These are phyloP conservation scores for Trichoderma cornu-damae DNA, from an alignment of 2,329 filamentous ascomycete species.

Conservation along the genomic window DNA sequence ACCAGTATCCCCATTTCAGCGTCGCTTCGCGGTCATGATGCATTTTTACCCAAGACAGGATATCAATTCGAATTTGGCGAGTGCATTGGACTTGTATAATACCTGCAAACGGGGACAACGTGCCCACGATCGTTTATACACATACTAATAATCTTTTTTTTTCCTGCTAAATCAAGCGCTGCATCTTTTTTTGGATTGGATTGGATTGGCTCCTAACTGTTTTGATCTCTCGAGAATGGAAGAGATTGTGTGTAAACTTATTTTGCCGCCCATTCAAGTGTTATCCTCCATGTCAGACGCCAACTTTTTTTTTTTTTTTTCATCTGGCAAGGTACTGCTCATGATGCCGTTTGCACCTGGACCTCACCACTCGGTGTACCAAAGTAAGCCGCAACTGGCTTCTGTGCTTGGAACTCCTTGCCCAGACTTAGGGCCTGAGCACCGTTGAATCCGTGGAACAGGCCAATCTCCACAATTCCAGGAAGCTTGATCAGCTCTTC, in stretches of 20 bases:
- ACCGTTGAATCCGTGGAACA: conserved; percentile 82
- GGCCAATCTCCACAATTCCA: conserved; percentile 84
- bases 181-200: background rate
- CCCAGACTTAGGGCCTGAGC: conserved; percentile 51
- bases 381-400: conserved; percentile 91
- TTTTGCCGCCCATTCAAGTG: background rate
- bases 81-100: conserved; percentile 34
- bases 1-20: conserved; percentile 7
- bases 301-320: background rate
- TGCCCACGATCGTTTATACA: conserved; percentile 32
- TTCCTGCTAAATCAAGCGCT: background rate
- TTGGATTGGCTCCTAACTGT: background rate
- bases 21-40: conserved; percentile 7
- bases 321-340: no score
- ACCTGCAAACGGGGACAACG: conserved; percentile 30
- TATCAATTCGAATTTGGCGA: conserved; percentile 31
- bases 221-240: background rate
- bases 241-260: background rate
- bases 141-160: conserved; percentile 17
- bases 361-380: conserved; percentile 75
- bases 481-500: conserved; percentile 71
- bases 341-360: conserved; percentile 27
- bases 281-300: background rate
- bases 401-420: conserved; percentile 68
- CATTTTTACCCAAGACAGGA: conserved; percentile 23